phyloP scores from a whole-genome alignment of 106 monocot genomes.

The Narthecium ossifragum region DNA sequence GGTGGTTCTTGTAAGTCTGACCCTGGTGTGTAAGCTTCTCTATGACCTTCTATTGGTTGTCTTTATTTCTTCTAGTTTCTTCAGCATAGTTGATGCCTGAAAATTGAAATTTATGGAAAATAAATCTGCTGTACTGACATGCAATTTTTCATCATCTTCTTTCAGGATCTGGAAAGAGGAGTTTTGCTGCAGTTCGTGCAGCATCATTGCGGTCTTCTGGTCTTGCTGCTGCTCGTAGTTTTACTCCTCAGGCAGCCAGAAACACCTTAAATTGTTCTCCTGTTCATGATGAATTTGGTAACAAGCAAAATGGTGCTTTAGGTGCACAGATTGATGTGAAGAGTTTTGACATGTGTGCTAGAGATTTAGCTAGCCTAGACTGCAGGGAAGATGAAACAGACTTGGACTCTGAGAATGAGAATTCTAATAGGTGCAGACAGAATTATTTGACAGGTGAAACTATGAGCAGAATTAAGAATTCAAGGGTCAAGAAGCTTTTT shows the following conservation, averaged over 20 bases:
- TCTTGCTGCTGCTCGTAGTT: constrained; percentile 35
- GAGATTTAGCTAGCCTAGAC: constrained; percentile 2
- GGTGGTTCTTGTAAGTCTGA: constrained; percentile 17
- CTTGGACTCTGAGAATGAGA: constrained; percentile 5
- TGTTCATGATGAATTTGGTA: neutral
- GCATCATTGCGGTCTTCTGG: constrained; percentile 46
- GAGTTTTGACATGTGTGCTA: constrained; percentile 2
- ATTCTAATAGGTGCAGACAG: constrained; percentile 8
- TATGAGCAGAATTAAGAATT: constrained; percentile 13
- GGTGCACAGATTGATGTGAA: neutral
- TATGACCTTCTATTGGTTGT: neutral
- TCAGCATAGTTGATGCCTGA: neutral
- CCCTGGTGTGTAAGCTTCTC: neutral
- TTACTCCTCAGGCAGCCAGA: constrained; percentile 8
- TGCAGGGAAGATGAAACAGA: neutral
- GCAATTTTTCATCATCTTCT: neutral
- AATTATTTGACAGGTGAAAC: constrained; percentile 18
- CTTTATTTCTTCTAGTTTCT: neutral
- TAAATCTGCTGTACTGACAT: neutral
- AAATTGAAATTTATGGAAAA: neutral
- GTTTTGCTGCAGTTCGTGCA: constrained; percentile 38
- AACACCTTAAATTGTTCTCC: constrained; percentile 1
- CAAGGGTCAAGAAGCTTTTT: constrained; percentile 43
- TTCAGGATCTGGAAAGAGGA: constrained; percentile 45
- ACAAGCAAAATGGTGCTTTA: constrained; percentile 1